Evolutionary conservation across 768 basidiomycete genomes (phyloP), one percentile per base, ranked within the genome.

Genomic region (Xerocomellus amylosporus): DNA sequence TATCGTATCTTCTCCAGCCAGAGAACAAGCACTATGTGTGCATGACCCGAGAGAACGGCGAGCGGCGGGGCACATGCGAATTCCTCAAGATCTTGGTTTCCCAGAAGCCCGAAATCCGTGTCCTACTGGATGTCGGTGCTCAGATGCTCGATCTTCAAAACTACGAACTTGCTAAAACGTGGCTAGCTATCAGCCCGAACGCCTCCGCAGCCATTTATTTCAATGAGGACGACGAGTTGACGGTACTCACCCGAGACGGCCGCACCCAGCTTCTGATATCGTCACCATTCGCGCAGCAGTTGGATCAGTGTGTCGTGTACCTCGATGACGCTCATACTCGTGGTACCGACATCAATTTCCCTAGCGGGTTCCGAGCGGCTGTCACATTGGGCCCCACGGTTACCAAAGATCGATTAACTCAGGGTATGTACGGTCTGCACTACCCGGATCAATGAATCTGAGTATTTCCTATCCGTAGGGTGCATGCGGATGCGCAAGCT

Each of bases 401-500:
- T 5, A 74, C 71, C 0, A 75, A 75, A 43, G 74, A 75, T 42
- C 67, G 71, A 22, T 42, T 75, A 7, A 40, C 62, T 3, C 74
- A 75, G 59, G 74, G 74, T 73, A 47, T 26, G 67, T 45, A 12
- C 5, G 7, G 3, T 9, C 5, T 40, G 4, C 22, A 5, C 2
- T 4, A 5, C 8, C 14, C 5, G 7, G 0, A 15, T 17, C 6
- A 34, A 17, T 0, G 15, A 39, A 36, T 44, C n/a, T 31, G 5
- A 39, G 5, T 46, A 5, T 22, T 9, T 13, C 2, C 42, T 3
- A 5, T 7, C n/a, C 3, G 22, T 20, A 80, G 79, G 79, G 4
- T 81, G 79, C 50, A 81, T 81, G 79, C 70, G 79, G 13, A 79
- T 81, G 79, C 71, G 80, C 3, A 71, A 74, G 58, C 69, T 81